Base-by-base conservation (phyloP, 163 green algal species). In the Scenedesmus sp. region DNA sequence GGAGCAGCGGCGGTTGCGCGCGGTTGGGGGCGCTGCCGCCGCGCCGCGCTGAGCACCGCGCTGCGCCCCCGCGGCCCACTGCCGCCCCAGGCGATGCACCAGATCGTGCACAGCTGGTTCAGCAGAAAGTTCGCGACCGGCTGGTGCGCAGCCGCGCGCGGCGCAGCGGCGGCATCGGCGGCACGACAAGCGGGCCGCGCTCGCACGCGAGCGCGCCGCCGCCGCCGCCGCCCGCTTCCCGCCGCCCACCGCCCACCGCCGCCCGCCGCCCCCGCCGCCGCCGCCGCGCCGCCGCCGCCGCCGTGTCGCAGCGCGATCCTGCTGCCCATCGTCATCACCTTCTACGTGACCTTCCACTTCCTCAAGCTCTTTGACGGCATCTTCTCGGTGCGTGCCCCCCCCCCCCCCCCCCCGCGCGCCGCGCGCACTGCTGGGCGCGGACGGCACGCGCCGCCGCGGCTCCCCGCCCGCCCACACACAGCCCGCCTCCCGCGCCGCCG, bases 311-410 rank as follows among this genome's bases (percentile, higher is more conserved):
- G 90, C 72, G 94, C 93, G n/a, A 97, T 98, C 50, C 83, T 98
- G 28, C 95, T 98, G 50, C 95, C 95, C 0, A 89, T 98, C 17
- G 94, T 92, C 1, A 87, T 97, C 1, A 98, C 95, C 1, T 86
- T 87, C 44, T 91, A 89, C 58, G 34, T 92, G 5, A 89, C 86
- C 9, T 89, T 77, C 60, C 86, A 75, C 71, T 88, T 91, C 80
- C 64, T 91, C 48, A 62, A 73, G 33, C 85, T 87, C 20, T 86
- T 92, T 53, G 84, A 91, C 65, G 69, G 58, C 24, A 81, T 85
- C 7, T 85, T 86, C 34, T 80, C 81, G 64, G 76, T 79, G 22
- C 50, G 50, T 79, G 20, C 42, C 7, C 57, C 6, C 63, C 34
- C 42, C 42, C 39, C 4, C 20, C 50, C 5, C 29, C 50, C 90